Evolutionary conservation across 768 basidiomycete species (phyloP), one percentile per base, ranked within the genome.

Genomic region (Ramaria sp.): DNA sequence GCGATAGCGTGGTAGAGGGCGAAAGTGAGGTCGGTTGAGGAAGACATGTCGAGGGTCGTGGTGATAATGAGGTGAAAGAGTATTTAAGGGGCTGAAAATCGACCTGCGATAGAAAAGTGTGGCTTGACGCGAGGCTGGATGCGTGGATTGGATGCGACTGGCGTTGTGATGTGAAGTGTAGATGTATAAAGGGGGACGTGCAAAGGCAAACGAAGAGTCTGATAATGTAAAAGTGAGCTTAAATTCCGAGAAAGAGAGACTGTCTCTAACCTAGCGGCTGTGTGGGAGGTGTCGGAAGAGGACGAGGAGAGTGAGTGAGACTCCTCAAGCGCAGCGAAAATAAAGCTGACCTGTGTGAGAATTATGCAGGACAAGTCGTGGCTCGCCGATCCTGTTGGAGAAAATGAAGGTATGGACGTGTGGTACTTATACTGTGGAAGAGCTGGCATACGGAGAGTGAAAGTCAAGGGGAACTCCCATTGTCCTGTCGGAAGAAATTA

Each of bases 1-100:
- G 81, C 71, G 65, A 88, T 76, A 65, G 82, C 82, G 62, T 89
- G 83, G 57, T 83, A 75, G 66, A 90, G 78, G 59, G 85, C 76
- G 69, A 78, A 65, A 58, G 82, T 72, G 66, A 90, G 79, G 61
- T 66, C 54, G 57, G 57, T 50, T 22, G 57, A 56, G 24, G 55
- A 34, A 48, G 47, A 56, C 55, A 49, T 56, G 13, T 56, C 34
- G 42, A 52, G 25, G 15, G 34, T 50, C 32, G 48, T 50, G 36
- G 48, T 41, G 48, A 55, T 49, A 24, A 13, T 49, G 48, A 37
- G 24, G 27, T 56, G 55, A 41, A 50, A 18, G 18, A 20, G 36
- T 32, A 37, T 20, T 18, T 38, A 45, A 55, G 27, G 43, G 44
- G n/a, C 8, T 36, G 34, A 55, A 55, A 38, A 55, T 55, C 53